Base-by-base conservation (phyloP, 2,329 filamentous ascomycete genomes). In the Monilinia vaccinii-corymbosi region DNA sequence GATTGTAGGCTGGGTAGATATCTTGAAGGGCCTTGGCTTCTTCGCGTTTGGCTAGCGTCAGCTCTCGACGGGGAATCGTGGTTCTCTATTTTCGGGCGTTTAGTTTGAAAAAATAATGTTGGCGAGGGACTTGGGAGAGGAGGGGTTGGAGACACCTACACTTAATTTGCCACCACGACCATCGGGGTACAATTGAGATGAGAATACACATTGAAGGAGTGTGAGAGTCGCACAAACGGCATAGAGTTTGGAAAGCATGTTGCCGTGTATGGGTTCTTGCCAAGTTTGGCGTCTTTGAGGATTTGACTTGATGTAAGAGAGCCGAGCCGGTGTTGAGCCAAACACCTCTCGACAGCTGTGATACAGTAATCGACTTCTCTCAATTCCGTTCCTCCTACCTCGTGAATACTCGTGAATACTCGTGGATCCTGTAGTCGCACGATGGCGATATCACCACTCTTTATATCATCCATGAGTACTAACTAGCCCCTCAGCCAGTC, bases 1-100 rank as follows among this genome's bases (percentile, higher is more conserved):
- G 71, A 60, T 74, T 75, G 67, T 72, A 72, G 36, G 68, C 71
- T 46, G 69, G 71, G 51, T 71, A 71, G 31, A 70, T 28, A 28
- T 6, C 63, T 23, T 64, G 61, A 7, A 48, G 34, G 23, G 66
- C 65, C 36, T 71, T 62, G 5, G 58, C 64, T 44, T 69, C 65
- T 16, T 48, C 58, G 40, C n/a, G 60, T 56, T 56, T 64, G 61
- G 31, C 44, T 14, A 32, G 63, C 36, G 11, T 40, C 36, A 57
- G 21, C 21, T 51, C 56, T 49, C 28, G 49, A 28, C 58, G 47
- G 21, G 62, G 48, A 48, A 67, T 65, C 5, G 64, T 68, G 23
- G 56, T 68, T 63, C 58, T 67, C 68, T 70, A 40, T 32, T 44
- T 31, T 11, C 25, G n/a, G 23, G 38, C n/a, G 25, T 8, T 56